A percentile compares a stretch with the other conserved stretches of the same genome.
These are phyloP conservation scores for Arthrobotrys iridis DNA, from an alignment of 2,329 filamentous ascomycete genomes.

Conservation along the genomic window DNA sequence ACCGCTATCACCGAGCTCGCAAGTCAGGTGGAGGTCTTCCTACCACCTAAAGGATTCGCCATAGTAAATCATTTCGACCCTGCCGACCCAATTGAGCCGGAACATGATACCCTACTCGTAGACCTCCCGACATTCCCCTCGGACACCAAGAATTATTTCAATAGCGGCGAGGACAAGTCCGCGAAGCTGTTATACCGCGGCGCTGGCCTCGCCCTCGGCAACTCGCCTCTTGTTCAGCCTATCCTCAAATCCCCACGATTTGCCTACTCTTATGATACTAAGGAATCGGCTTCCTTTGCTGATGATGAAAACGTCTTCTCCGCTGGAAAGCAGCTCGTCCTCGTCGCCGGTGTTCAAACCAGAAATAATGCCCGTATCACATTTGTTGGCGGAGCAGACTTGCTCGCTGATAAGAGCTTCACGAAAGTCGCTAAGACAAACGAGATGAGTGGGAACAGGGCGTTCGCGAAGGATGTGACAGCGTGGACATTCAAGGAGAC, in stretches of 20 bases:
- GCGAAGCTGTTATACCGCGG: constrained; percentile 78
- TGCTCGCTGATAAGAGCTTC: constrained; percentile 90
- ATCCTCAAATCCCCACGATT: constrained; percentile 83
- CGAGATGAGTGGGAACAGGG: constrained; percentile 76
- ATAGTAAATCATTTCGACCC: constrained; percentile 97
- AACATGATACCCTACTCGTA: constrained; percentile 89
- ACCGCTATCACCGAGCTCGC: constrained; percentile 57
- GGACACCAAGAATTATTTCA: constrained; percentile 81
- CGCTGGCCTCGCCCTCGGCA: constrained; percentile 82
- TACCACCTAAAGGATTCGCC: constrained; percentile 86
- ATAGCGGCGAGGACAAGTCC: constrained; percentile 67
- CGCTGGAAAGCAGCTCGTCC: constrained; percentile 80
- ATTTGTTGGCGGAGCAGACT: constrained; percentile 84
- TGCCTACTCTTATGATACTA: constrained; percentile 92
- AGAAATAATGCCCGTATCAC: constrained; percentile 92
- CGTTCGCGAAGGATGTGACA: constrained; percentile 84
- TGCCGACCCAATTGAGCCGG: constrained; percentile 77
- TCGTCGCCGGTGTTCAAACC: constrained; percentile 88
- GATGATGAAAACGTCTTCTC: constrained; percentile 81
- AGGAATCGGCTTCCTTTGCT: constrained; percentile 75
- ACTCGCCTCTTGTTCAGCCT: constrained; percentile 79
- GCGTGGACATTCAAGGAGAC: constrained; percentile 97
- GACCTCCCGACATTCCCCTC: constrained; percentile 74
- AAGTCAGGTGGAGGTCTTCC: constrained; percentile 72
- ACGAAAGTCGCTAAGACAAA: constrained; percentile 75